These are phyloP conservation scores for Chalaropsis thielavioides DNA, from an alignment of 2,329 filamentous ascomycete species.

Conservation along the genomic window DNA sequence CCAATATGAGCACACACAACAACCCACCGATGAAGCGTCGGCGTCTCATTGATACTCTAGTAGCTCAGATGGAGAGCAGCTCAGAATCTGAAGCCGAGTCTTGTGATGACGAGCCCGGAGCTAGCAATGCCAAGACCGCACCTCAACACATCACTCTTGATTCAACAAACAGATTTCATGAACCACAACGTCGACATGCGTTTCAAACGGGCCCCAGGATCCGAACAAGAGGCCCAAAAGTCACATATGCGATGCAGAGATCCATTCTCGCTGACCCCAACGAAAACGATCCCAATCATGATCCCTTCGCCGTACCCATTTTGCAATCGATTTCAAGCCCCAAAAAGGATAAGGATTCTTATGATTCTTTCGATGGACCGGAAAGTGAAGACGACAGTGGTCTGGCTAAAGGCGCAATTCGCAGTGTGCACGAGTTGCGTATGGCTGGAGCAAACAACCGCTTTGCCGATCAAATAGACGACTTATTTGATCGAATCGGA, in stretches of 20 bases:
- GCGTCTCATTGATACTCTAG: conserved; percentile 31
- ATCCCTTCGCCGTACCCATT: conserved; percentile 15
- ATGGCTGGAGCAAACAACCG: conserved; percentile 53
- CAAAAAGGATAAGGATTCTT: conserved; percentile 15
- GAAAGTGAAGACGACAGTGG: conserved; percentile 30
- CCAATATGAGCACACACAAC: neutral
- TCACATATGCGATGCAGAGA: conserved; percentile 28
- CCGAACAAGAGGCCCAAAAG: conserved; percentile 24
- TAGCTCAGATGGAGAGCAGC: conserved; percentile 28
- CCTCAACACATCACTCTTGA: neutral
- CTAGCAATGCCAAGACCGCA: neutral
- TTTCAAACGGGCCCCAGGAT: conserved; percentile 8
- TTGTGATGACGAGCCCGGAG: conserved; percentile 17
- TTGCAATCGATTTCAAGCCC: conserved; percentile 10
- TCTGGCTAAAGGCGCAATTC: conserved; percentile 36
- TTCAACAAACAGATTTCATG: neutral
- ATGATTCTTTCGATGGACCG: conserved; percentile 14
- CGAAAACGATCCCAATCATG: conserved; percentile 16
- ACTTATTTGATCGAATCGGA: conserved; percentile 47
- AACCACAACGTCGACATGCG: neutral
- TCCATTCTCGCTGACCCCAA: conserved; percentile 16
- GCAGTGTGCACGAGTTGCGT: conserved; percentile 50
- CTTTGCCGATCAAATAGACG: conserved; percentile 51
- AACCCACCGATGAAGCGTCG: conserved; percentile 18
- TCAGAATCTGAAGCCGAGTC: conserved; percentile 19